These are phyloP conservation scores for Hypoxylon subgilvum DNA, from an alignment of 495 filamentous ascomycete genomes.

Conservation along the genomic window DNA sequence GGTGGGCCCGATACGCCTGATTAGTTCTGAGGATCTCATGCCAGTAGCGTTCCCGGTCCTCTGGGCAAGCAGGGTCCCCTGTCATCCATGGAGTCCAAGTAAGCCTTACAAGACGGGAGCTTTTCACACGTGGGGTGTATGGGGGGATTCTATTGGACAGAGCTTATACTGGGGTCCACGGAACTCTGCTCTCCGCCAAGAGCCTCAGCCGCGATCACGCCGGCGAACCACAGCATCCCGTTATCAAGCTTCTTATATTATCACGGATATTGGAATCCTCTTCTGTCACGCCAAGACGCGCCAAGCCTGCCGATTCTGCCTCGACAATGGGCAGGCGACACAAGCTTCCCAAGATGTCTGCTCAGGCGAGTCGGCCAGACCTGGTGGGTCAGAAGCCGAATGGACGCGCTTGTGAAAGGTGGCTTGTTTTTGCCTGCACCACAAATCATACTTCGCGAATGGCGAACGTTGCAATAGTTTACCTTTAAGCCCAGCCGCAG, in stretches of 20 bases:
- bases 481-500: background rate
- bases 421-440: conserved; percentile 11
- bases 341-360: conserved; percentile 22
- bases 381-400: conserved; percentile 7
- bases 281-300: conserved; percentile 25
- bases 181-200: conserved; percentile 22
- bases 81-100: conserved; percentile 12
- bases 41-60: conserved; percentile 19
- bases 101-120: conserved; percentile 26
- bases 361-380: conserved; percentile 17
- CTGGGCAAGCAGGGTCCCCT: conserved; percentile 23
- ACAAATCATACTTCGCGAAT: conserved; percentile 17
- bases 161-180: background rate
- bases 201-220: conserved; percentile 34
- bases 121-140: conserved; percentile 30
- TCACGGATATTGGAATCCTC: conserved; percentile 32
- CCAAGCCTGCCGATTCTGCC: conserved; percentile 30
- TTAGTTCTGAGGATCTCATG: background rate
- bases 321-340: conserved; percentile 8
- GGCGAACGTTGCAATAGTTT: conserved; percentile 8
- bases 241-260: conserved; percentile 10
- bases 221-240: conserved; percentile 20
- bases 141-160: conserved; percentile 11
- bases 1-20: conserved; percentile 12
- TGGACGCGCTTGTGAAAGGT: conserved; percentile 14